These are phyloP conservation scores for Waltiozyma sp. DNA, from an alignment of 1,139 yeast species.

Conservation along the genomic window DNA sequence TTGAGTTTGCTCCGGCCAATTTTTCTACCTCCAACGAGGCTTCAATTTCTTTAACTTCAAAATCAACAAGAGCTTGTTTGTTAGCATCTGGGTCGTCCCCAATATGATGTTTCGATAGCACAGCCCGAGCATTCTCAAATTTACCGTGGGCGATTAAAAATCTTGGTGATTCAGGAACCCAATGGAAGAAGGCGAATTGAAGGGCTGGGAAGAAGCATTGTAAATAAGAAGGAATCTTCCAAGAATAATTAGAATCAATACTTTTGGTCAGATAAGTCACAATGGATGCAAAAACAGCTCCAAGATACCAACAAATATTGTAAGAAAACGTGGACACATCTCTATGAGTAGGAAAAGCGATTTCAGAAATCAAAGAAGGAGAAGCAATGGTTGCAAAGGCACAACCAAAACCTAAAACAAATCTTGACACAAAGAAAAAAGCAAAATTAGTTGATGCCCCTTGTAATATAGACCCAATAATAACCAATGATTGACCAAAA, in stretches of 20 bases:
- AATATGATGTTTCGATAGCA: constrained; percentile 29
- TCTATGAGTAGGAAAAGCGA: constrained; percentile 36
- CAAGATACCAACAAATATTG: constrained; percentile 43
- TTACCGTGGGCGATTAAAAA: constrained; percentile 44
- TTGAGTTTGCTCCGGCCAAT: constrained; percentile 17
- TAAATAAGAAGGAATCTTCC: constrained; percentile 33
- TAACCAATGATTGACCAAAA: constrained; percentile 29
- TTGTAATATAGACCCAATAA: constrained; percentile 37
- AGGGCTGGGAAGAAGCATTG: constrained; percentile 31
- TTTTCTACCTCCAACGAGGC: constrained; percentile 25
- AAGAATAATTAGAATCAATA: constrained; percentile 24
- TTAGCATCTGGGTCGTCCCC: constrained; percentile 25
- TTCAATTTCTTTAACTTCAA: constrained; percentile 36
- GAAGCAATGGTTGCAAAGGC: constrained; percentile 31
- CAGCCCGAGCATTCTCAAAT: constrained; percentile 44
- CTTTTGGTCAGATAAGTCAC: constrained; percentile 34
- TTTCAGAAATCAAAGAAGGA: constrained; percentile 33
- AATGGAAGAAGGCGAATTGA: constrained; percentile 25
- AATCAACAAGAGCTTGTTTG: constrained; percentile 29
- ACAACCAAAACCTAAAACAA: constrained; percentile 38
- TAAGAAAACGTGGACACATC: constrained; percentile 36
- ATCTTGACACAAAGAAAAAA: constrained; percentile 36
- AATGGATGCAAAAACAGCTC: constrained; percentile 50
- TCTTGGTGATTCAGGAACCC: constrained; percentile 72
- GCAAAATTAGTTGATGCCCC: constrained; percentile 25